A percentile compares a stretch with the other conserved stretches of the same genome.
phyloP scores from a whole-genome alignment of 805 yeast species.

The Starmerella geochares region DNA sequence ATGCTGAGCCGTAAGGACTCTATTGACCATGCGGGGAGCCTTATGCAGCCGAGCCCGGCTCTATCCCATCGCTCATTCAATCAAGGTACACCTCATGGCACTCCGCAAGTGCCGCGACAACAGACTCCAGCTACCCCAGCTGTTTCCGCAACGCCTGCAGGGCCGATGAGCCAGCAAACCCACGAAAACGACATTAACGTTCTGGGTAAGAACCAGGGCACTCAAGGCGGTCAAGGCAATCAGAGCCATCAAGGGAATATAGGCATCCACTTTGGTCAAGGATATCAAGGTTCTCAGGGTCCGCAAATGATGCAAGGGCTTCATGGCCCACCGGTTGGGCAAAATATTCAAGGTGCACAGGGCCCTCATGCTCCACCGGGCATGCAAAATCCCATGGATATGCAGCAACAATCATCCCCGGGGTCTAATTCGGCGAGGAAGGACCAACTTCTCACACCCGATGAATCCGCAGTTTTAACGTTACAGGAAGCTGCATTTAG shows the following conservation, averaged over 20 bases:
- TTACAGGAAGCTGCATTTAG: conserved; percentile 19
- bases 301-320: not conserved
- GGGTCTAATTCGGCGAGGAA: not conserved
- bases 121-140: conserved; percentile 8
- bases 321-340: not conserved
- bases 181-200: not conserved
- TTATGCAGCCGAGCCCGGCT: conserved; percentile 15
- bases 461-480: conserved; percentile 12
- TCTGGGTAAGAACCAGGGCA: not conserved
- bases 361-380: not conserved
- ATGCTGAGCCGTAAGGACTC: conserved; percentile 1
- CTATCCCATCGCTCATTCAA: conserved; percentile 10
- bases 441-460: conserved; percentile 16
- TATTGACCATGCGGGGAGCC: conserved; percentile 9
- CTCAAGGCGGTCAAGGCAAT: not conserved
- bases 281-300: not conserved
- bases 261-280: too few relatives aligned
- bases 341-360: not conserved
- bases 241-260: too few relatives aligned
- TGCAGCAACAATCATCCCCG: not conserved
- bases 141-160: conserved; percentile 2
- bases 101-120: conserved; percentile 9
- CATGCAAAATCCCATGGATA: not conserved
- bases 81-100: conserved; percentile 6
- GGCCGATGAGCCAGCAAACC: not conserved